Percentiles rank a stretch among this genome's conserved stretches.
These are phyloP conservation scores for Tylopilus orsonianus DNA, from an alignment of 1,284 basidiomycete species.

Conservation along the genomic window DNA sequence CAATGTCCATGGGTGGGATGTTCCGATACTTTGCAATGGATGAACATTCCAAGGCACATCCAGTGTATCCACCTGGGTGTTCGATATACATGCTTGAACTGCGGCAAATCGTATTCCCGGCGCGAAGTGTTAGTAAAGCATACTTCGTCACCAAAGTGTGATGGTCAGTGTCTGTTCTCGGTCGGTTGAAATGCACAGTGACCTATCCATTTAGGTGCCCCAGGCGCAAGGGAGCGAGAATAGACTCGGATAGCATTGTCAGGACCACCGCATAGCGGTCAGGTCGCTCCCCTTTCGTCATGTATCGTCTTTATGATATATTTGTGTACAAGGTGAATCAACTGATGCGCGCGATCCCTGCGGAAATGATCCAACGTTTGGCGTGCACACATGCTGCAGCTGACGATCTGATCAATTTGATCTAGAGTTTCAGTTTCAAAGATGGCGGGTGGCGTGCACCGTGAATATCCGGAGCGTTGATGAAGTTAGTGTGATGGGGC, in stretches of 20 bases:
- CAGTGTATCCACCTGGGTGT: conserved; percentile 12
- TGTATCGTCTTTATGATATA: no score
- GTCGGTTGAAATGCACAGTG: not conserved
- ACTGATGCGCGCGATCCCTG: not conserved
- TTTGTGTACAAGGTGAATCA: not conserved
- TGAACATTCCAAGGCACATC: conserved; percentile 21
- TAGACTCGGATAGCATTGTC: not conserved
- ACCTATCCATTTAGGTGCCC: not conserved
- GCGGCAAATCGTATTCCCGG: conserved; percentile 12
- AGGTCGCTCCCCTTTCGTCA: not conserved
- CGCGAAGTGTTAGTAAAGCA: conserved; percentile 5
- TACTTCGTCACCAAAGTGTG: conserved; percentile 4
- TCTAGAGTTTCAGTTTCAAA: not conserved
- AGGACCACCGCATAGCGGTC: no score
- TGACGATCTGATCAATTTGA: not conserved
- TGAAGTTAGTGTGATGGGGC: no score
- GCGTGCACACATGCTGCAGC: not conserved
- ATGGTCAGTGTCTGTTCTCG: conserved; percentile 3
- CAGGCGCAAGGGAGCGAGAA: not conserved
- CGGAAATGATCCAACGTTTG: no score
- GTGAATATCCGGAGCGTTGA: no score
- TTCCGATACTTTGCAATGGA: conserved; percentile 5
- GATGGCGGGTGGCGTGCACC: not conserved
- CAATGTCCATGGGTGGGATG: conserved; percentile 18
- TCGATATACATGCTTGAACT: conserved; percentile 11